Percentiles rank a stretch among this genome's conserved stretches.
phyloP scores from a whole-genome alignment of 306 rosid species.

The Phaseolus lunatus region DNA sequence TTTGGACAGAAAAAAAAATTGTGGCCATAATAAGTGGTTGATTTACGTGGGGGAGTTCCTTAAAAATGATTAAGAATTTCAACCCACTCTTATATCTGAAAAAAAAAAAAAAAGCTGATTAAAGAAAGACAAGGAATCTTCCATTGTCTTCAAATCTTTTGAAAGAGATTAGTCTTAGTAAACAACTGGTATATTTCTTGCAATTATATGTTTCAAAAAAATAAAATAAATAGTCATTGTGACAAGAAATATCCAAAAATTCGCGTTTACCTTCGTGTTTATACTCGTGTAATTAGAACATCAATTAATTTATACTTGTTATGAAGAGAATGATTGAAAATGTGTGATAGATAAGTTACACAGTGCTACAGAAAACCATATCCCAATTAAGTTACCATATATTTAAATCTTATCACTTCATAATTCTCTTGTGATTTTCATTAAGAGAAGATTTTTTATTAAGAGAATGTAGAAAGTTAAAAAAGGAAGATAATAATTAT shows the following conservation, averaged over 20 bases:
- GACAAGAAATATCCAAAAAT: not conserved
- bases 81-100: too few species aligned
- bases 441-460: too few species aligned
- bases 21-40: not conserved
- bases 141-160: not conserved
- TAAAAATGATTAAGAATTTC: too few species aligned
- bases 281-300: not conserved
- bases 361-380: not conserved
- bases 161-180: not conserved
- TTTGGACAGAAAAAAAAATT: not conserved
- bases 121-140: not conserved
- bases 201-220: not conserved
- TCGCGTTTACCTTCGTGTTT: not conserved
- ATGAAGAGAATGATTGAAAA: not conserved
- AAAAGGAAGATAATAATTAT: not conserved
- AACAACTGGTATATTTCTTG: too few species aligned
- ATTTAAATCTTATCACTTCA: not conserved
- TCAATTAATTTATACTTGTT: not conserved
- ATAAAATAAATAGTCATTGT: not conserved
- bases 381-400: slow-evolving; percentile 4
- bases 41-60: not conserved
- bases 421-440: slow-evolving; percentile 27
- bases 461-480: too few species aligned
- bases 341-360: not conserved
- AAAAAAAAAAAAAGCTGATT: too few species aligned